Evolutionary conservation across 176 grass and related monocot genomes (phyloP), one percentile per base, ranked within the genome.

Genomic region (Bothriochloa decipiens): DNA sequence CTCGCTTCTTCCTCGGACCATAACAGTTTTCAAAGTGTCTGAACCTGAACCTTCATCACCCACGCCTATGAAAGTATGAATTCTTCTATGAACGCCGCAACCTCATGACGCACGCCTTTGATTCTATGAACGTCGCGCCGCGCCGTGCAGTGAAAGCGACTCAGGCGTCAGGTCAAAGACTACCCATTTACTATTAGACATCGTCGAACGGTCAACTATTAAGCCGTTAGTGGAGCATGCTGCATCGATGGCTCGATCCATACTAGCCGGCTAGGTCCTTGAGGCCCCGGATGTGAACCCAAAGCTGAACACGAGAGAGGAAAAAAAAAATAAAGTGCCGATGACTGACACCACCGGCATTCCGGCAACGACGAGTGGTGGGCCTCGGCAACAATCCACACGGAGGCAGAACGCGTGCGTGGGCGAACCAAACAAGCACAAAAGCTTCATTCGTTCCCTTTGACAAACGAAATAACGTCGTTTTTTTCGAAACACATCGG

Each of bases 1-100:
- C 1, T 52, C 39, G 42, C 84, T 67, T 42, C 76, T 75, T 42
- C 65, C 58, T 65, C 61, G 57, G 42, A 79, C 52, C 55, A 27
- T 0, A 67, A 73, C 6, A 22, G 10, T 5, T 49, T 39, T 28
- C 14, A 22, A 27, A 13, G 18, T 23, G 22, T 60, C 40, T 37
- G 75, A 40, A 25, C 33, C 5, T 72, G 74, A 25, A 37, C 50
- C 49, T 65, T 65, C 29, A 5, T 58, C 55, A 58, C 55, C 20
- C 55, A 9, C 7, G 52, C 52, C 52, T 22, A 23, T 9, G 50
- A 53, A 18, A 18, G 16, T 2, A 53, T 14, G 52, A 55, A 55
- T 14, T 14, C 45, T 47, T 47, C 45, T 47, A 47, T 1, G n/a
- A n/a, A n/a, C n/a, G n/a, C n/a, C n/a, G 29, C 29, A 23, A 36